These are phyloP conservation scores for Salix viminalis DNA, from an alignment of 345 rosid genomes.

Conservation along the genomic window DNA sequence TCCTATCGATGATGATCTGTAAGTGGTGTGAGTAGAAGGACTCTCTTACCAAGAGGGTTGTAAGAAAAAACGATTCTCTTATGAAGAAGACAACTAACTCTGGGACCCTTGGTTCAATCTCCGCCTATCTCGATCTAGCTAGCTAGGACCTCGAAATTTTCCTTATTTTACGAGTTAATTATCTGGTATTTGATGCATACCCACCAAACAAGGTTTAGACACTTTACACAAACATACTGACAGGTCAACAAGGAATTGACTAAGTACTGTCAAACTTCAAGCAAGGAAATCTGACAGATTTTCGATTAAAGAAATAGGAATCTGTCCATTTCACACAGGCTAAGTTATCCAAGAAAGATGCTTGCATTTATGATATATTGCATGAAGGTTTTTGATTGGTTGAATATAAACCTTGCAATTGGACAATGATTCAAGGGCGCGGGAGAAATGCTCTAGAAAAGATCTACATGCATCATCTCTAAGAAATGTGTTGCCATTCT, in stretches of 20 bases:
- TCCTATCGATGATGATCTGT: not conserved
- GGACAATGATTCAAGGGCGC: not conserved
- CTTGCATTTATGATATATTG: not conserved
- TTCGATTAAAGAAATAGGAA: not conserved
- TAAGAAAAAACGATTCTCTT: not conserved
- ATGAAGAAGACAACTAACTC: not conserved
- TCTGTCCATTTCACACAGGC: not conserved
- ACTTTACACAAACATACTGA: not conserved
- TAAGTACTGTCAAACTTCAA: not conserved
- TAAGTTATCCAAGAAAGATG: not conserved
- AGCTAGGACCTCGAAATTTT: not conserved
- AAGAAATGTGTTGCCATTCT: not conserved
- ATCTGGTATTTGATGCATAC: not conserved
- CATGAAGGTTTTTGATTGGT: not conserved
- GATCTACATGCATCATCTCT: not conserved
- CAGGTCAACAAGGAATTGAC: slow-evolving; percentile 33
- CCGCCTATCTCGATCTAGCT: too few species aligned
- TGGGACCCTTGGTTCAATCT: not conserved
- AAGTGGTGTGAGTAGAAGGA: not conserved
- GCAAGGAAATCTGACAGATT: not conserved
- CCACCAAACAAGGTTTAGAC: not conserved
- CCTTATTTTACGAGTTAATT: not conserved
- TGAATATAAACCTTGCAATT: not conserved
- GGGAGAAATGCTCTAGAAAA: not conserved
- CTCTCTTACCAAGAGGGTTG: not conserved